These are phyloP conservation scores for Trichoderma simmonsii DNA, from an alignment of 2,329 filamentous ascomycete species.

Conservation along the genomic window DNA sequence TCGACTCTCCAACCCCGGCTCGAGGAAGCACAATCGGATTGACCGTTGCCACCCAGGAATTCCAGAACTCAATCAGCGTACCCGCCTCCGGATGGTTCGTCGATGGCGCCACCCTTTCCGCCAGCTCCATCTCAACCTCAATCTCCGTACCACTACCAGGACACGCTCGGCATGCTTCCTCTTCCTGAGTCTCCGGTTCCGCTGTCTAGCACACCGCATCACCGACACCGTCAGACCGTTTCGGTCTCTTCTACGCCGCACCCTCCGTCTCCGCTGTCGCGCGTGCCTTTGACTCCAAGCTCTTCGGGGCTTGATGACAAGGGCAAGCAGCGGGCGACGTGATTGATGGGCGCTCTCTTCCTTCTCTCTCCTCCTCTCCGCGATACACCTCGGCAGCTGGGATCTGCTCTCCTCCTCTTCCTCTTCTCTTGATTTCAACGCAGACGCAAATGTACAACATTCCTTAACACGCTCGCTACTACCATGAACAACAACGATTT, in stretches of 20 bases:
- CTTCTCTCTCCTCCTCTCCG: neutral
- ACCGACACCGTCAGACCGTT: conserved; percentile 40
- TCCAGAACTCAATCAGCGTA: conserved; percentile 43
- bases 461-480: conserved; percentile 38
- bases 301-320: conserved; percentile 23
- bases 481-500: conserved; percentile 2
- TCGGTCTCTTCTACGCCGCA: conserved; percentile 36
- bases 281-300: conserved; percentile 31
- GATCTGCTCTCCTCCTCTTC: conserved; percentile 20
- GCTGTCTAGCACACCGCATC: conserved; percentile 32
- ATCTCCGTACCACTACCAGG: conserved; percentile 45
- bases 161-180: conserved; percentile 43
- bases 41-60: conserved; percentile 53
- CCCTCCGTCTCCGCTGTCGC: conserved; percentile 36
- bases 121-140: conserved; percentile 45
- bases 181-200: conserved; percentile 45
- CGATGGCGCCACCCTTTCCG: conserved; percentile 36
- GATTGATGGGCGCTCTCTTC: conserved; percentile 10
- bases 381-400: conserved; percentile 8
- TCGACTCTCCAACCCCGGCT: conserved; percentile 31
- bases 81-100: conserved; percentile 43
- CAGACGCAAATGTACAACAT: conserved; percentile 38
- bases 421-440: conserved; percentile 25
- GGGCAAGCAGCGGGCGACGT: conserved; percentile 35
- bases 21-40: conserved; percentile 49